Base-by-base conservation (phyloP, 2,329 filamentous ascomycete species). In the Sclerotiophoma versabilis region DNA sequence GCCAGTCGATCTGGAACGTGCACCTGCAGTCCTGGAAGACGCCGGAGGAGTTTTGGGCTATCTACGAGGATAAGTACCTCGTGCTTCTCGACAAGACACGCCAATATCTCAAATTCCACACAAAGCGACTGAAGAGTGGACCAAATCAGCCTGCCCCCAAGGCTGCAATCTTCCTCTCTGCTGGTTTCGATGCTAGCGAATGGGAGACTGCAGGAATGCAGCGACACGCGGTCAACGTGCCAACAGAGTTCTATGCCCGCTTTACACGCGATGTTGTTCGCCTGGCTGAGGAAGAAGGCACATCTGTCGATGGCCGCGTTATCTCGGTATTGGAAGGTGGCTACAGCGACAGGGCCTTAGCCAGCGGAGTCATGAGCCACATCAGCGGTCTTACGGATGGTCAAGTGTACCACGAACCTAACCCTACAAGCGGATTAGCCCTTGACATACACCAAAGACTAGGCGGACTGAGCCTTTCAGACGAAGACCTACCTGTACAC, bases 181-280 rank as follows among this genome's bases (percentile, higher is more conserved):
- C 95, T 2, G 96, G 95, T 0, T 99, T 99, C 62, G 95, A 99
- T 76, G 95, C 95, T 3, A 97, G 93, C 70, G 92, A 99, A 72
- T 96, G 91, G 87, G 95, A 99, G 74, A 87, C 90, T 15, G 81
- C 84, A 4, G 92, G 91, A 3, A 99, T 99, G 95, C 95, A 99
- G 75, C 85, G 95, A 39, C 95, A 99, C 75, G 89, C 90, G 53
- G 93, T 96, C 67, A 96, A 96, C 69, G 95, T 99, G 2, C 93
- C 95, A 0, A 99, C 93, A 0, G 91, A 93, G 47, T 99, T 99
- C 72, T 99, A 98, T 71, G 95, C 95, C 42, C 87, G 90, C 1
- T 89, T 99, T 60, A 93, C 93, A 0, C 84, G 87, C 37, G 95
- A 99, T 69, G 85, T 97, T 3, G 88, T 96, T 12, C 86, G 84